A percentile compares a stretch with the other conserved stretches of the same genome.
Conservation (phyloP, 1,139 yeast species). For the Debaryomyces robertsiae region DNA sequence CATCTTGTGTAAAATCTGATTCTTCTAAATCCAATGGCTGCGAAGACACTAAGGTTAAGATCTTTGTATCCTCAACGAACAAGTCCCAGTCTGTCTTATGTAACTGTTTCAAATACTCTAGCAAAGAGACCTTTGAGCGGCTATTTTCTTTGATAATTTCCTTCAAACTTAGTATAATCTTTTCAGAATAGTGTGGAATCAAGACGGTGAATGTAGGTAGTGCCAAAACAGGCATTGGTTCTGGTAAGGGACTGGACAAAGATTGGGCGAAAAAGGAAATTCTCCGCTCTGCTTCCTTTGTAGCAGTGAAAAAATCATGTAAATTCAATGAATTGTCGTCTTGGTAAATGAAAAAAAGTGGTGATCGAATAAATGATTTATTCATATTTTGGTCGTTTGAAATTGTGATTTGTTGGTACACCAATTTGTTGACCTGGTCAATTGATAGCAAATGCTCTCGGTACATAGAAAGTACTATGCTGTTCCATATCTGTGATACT, state of each 20-base stretch:
- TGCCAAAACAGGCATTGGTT: slow-evolving; percentile 39
- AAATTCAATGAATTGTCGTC: slow-evolving; percentile 47
- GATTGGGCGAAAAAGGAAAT: slow-evolving; percentile 59
- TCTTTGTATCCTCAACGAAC: slow-evolving; percentile 52
- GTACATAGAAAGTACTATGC: slow-evolving; percentile 57
- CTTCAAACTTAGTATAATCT: slow-evolving; percentile 47
- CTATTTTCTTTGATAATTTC: slow-evolving; percentile 51
- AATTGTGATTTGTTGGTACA: slow-evolving; percentile 39
- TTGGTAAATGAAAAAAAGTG: slow-evolving; percentile 52
- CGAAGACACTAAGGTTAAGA: slow-evolving; percentile 36
- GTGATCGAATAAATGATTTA: slow-evolving; percentile 48
- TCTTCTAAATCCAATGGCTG: slow-evolving; percentile 10
- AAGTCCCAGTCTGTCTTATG: slow-evolving; percentile 55
- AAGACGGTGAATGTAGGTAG: slow-evolving; percentile 57
- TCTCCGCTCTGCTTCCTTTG: slow-evolving; percentile 57
- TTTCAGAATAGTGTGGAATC: slow-evolving; percentile 55
- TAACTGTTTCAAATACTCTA: slow-evolving; percentile 53
- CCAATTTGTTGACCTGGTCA: slow-evolving; percentile 50
- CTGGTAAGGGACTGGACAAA: slow-evolving; percentile 55
- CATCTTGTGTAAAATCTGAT: slow-evolving; percentile 20
- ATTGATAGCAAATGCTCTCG: slow-evolving; percentile 55
- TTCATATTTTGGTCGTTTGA: slow-evolving; percentile 29
- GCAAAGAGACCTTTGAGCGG: slow-evolving; percentile 50
- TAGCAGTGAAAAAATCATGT: slow-evolving; percentile 49
- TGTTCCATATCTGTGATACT: slow-evolving; percentile 55